Evolutionary conservation across 352 stramenopile species (phyloP).

Genomic region (Pythium guiyangense): DNA sequence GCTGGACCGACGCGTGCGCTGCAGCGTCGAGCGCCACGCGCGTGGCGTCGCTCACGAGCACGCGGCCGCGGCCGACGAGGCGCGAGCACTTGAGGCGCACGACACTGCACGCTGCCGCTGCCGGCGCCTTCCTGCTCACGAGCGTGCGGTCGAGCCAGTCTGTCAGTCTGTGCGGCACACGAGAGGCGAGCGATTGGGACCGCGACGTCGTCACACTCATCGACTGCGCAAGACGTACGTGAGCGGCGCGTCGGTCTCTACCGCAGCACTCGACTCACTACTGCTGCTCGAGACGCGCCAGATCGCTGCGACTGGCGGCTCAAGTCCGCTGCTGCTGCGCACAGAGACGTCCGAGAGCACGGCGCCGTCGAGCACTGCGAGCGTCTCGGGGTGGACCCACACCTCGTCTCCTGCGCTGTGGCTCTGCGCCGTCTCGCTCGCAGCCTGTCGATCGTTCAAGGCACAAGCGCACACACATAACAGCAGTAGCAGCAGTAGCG

Average conservation of each 20-base stretch:
- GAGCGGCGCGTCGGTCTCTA: background rate
- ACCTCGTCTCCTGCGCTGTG: conserved; percentile 47
- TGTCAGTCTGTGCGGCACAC: background rate
- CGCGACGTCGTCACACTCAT: too few species aligned
- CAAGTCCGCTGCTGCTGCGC: conserved; percentile 16
- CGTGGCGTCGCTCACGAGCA: conserved; percentile 31
- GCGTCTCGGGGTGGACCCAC: conserved; percentile 58
- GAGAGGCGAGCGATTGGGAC: too few species aligned
- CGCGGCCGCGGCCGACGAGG: conserved; percentile 24
- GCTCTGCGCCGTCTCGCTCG: conserved; percentile 4
- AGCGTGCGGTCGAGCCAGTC: background rate
- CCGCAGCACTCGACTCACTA: background rate
- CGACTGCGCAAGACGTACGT: background rate
- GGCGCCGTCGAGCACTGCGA: conserved; percentile 56
- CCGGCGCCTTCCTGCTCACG: conserved; percentile 6
- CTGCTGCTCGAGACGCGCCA: conserved; percentile 21
- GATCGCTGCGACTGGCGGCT: conserved; percentile 33
- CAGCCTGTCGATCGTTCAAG: background rate
- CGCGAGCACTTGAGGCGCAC: conserved; percentile 36
- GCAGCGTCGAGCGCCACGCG: conserved; percentile 15
- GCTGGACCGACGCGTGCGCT: conserved; percentile 19
- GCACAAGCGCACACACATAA: background rate
- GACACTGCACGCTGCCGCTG: conserved; percentile 20
- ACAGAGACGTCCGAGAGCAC: conserved; percentile 21
- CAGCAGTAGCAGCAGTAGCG: background rate